A percentile compares a stretch with the other conserved stretches of the same genome.
phyloP scores from a whole-genome alignment of 805 yeast genomes.

The Tetrapisispora taiwanensis region DNA sequence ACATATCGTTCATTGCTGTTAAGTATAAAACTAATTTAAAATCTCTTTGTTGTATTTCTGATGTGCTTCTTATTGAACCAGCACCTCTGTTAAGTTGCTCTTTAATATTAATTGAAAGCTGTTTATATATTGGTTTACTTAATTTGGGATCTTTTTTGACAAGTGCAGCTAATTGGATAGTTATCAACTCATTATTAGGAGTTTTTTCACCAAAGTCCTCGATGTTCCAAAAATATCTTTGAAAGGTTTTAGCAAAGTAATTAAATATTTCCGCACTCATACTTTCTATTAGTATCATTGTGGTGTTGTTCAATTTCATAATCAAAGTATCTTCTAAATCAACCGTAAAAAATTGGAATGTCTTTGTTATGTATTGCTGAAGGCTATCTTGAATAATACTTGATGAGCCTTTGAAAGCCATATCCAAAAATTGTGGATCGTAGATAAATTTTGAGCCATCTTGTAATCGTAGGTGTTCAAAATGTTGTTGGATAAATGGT shows the following conservation, averaged over 20 bases:
- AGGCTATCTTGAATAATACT: constrained; percentile 56
- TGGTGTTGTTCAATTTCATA: constrained; percentile 34
- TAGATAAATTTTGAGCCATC: constrained; percentile 28
- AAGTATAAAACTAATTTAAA: constrained; percentile 63
- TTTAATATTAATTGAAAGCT: constrained; percentile 36
- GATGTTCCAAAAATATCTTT: constrained; percentile 33
- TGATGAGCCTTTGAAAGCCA: constrained; percentile 64
- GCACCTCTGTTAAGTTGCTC: constrained; percentile 73
- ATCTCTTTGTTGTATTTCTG: constrained; percentile 68
- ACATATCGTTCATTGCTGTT: constrained; percentile 55
- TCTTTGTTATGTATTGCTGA: constrained; percentile 43
- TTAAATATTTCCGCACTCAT: constrained; percentile 47
- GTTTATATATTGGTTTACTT: constrained; percentile 19
- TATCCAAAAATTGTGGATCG: constrained; percentile 38
- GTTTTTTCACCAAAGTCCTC: constrained; percentile 50
- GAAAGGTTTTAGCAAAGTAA: constrained; percentile 32
- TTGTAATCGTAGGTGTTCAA: constrained; percentile 37
- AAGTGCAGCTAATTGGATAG: constrained; percentile 63
- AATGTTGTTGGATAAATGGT: constrained; percentile 57
- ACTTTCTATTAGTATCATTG: constrained; percentile 46
- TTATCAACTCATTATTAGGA: constrained; percentile 55
- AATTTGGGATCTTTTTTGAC: constrained; percentile 43
- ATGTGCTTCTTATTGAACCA: constrained; percentile 57
- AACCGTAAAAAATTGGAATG: constrained; percentile 54
- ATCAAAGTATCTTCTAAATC: constrained; percentile 31